Base-by-base conservation (phyloP, 306 rosid genomes). In the cucumber (Cucumis sativus) region DNA sequence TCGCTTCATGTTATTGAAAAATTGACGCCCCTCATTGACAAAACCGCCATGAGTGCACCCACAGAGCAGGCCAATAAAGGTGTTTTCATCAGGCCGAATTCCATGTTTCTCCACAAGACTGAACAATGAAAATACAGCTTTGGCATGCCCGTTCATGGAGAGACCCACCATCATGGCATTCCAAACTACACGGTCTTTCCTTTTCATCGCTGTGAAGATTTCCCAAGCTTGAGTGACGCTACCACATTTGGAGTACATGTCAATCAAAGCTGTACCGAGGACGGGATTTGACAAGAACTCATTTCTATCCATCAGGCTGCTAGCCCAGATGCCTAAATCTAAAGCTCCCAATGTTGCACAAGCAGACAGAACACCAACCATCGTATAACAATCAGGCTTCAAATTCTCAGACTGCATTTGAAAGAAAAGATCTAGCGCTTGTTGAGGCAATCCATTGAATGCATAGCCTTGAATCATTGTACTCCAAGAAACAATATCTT, bases 211-310 rank as follows among this genome's bases (percentile, higher is more conserved):
- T 81, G 76, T 82, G 65, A 89, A 91, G 78, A 86, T 68, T 82
- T 83, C 86, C 91, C 87, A 78, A 2, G 92, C 91, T 43, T 37
- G 86, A 17, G 16, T 75, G 86, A 91, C 56, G 12, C 86, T 85
- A 63, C 97, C 97, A 79, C 97, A 89, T 85, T 91, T 91, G 6
- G 92, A 87, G 72, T 88, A 88, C 79, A 91, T 84, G 82, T 89
- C 97, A 75, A 91, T 89, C 70, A 91, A 83, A 25, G 95, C 89
- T 7, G 97, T 87, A 17, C 95, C 91, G 15, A 88, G 79, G 54
- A 89, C 88, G 60, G 92, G 89, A 82, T 86, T 86, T 7, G 43
- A 80, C 28, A 86, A 79, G 77, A 86, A 82, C 68, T 89, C 94
- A 79, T 79, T 59, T 16, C 49, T 68, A 69, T 87, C 85, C 82